Percentiles rank a stretch among this genome's conserved stretches.
Evolutionary conservation across 495 filamentous ascomycete species (phyloP).

Genomic region (Penicillium antarcticum): DNA sequence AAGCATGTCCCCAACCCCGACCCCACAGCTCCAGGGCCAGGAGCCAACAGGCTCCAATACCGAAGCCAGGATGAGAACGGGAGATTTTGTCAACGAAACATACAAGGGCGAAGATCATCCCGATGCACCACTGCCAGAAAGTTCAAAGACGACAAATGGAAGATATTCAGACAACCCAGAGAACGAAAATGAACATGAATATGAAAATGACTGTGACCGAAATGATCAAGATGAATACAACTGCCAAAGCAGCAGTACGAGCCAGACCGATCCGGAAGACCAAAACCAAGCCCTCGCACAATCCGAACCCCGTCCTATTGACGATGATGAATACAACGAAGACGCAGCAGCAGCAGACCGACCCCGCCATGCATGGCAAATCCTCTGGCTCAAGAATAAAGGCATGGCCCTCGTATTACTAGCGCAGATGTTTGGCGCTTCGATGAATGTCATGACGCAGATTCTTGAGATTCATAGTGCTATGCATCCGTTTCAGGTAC

Average conservation of each 20-base stretch:
- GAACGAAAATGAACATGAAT: neutral
- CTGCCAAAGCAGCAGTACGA: neutral
- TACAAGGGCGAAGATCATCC: constrained; percentile 10
- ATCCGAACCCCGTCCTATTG: constrained; percentile 21
- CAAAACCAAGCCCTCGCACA: constrained; percentile 6
- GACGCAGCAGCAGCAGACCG: constrained; percentile 4
- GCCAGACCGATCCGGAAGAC: constrained; percentile 11
- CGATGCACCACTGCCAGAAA: constrained; percentile 20
- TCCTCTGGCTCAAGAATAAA: constrained; percentile 59
- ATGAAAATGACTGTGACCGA: no score
- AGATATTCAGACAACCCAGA: neutral
- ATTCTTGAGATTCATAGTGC: constrained; percentile 70
- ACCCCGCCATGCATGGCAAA: constrained; percentile 26
- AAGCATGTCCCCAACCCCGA: neutral
- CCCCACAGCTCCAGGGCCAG: neutral
- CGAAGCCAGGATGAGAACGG: constrained; percentile 2
- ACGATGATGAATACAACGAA: constrained; percentile 11
- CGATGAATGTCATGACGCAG: constrained; percentile 86
- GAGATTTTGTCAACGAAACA: neutral
- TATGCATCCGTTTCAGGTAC: constrained; percentile 80
- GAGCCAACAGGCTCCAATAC: constrained; percentile 8
- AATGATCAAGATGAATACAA: neutral
- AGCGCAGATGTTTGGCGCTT: constrained; percentile 78
- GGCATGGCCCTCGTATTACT: constrained; percentile 69
- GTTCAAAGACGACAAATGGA: no score